phyloP scores from a whole-genome alignment of 805 yeast species.

The Naumovozyma dairenensis region DNA sequence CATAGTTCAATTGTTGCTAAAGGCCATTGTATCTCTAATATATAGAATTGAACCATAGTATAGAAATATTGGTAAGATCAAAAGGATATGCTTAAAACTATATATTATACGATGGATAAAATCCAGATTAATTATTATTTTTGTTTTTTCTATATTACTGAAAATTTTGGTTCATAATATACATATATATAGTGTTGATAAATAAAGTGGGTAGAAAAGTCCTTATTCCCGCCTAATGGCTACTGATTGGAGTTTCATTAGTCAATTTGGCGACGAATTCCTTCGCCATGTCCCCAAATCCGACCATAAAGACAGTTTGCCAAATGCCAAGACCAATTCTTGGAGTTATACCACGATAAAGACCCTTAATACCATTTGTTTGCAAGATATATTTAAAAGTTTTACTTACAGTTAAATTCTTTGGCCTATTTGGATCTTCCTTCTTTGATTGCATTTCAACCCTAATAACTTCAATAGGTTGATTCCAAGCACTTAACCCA shows the following conservation, averaged over 20 bases:
- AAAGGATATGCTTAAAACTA: too few relatives aligned
- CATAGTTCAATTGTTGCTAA: too few relatives aligned
- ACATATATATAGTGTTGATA: too few relatives aligned
- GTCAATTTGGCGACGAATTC: constrained; percentile 55
- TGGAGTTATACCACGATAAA: constrained; percentile 94
- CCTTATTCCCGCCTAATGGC: constrained; percentile 23
- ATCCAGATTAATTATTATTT: too few relatives aligned
- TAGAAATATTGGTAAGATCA: too few relatives aligned
- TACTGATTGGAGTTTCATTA: constrained; percentile 45
- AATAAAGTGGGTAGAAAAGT: too few relatives aligned
- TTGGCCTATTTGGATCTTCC: constrained; percentile 91
- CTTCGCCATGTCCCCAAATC: constrained; percentile 88
- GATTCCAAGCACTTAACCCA: constrained; percentile 97
- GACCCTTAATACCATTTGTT: constrained; percentile 77
- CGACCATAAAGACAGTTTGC: constrained; percentile 99
- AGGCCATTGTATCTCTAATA: too few relatives aligned
- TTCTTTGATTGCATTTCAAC: constrained; percentile 97
- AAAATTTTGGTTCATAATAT: too few relatives aligned
- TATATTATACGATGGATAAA: too few relatives aligned
- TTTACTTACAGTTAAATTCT: constrained; percentile 67
- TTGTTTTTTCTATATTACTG: too few relatives aligned
- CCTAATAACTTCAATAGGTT: constrained; percentile 95
- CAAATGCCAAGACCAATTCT: constrained; percentile 93
- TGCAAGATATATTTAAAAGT: constrained; percentile 77
- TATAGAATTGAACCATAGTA: too few relatives aligned